Evolutionary conservation across 2,329 filamentous ascomycete genomes (phyloP).

Genomic region (Penicillium sp.): DNA sequence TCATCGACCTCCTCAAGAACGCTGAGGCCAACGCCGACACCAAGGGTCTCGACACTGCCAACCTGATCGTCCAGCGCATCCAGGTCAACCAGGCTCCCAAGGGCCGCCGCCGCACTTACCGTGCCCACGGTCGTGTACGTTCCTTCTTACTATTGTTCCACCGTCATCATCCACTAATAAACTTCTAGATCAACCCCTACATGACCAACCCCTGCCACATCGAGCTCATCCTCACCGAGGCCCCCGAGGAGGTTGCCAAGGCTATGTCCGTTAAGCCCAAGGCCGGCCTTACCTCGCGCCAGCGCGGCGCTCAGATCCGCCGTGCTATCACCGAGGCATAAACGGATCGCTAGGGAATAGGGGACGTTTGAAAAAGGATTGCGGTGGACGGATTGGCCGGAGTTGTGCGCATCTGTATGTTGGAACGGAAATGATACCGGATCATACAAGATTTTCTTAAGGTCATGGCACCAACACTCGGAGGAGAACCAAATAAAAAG

Average conservation of each 20-base stretch:
- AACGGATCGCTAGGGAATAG: slow-evolving; percentile 28
- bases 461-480: slow-evolving; percentile 25
- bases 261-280: slow-evolving; percentile 49
- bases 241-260: slow-evolving; percentile 93
- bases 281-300: slow-evolving; percentile 60
- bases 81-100: slow-evolving; percentile 99
- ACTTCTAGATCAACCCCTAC: slow-evolving; percentile 92
- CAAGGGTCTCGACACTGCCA: slow-evolving; percentile 95
- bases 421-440: slow-evolving; percentile 28
- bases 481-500: slow-evolving; percentile 30
- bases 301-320: slow-evolving; percentile 69
- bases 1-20: slow-evolving; percentile 95
- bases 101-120: slow-evolving; percentile 98
- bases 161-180: not conserved
- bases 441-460: slow-evolving; percentile 27
- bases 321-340: slow-evolving; percentile 58
- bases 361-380: slow-evolving; percentile 28
- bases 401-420: slow-evolving; percentile 33
- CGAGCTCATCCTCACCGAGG: slow-evolving; percentile 98
- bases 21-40: slow-evolving; percentile 94
- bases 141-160: slow-evolving; percentile 11
- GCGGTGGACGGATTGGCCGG: slow-evolving; percentile 33
- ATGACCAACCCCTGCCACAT: slow-evolving; percentile 99
- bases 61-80: slow-evolving; percentile 99
- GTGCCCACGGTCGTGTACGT: slow-evolving; percentile 99